Evolutionary conservation across 495 filamentous ascomycete species (phyloP), one percentile per base, ranked within the genome.

Genomic region (Annulohypoxylon moriforme): DNA sequence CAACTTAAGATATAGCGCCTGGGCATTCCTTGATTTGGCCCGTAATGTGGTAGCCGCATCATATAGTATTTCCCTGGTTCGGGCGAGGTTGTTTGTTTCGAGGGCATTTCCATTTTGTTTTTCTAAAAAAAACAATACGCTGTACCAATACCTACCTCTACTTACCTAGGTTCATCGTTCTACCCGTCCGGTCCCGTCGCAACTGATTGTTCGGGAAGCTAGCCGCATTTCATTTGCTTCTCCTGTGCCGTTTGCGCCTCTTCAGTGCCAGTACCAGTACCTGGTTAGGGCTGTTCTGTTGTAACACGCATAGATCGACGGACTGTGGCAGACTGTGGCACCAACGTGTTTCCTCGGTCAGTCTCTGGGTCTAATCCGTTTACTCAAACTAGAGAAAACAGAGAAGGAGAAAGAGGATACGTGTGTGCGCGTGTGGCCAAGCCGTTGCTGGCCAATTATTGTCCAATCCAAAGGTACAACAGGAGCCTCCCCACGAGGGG

Each of bases 341-440:
- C 66, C 62, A 73, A 53, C 66, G 69, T 65, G 62, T 61, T 31
- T 60, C 42, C 64, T 74, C 64, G 68, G 74, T 60, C 63, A 64
- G 56, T 38, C 31, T 63, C 27, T 36, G 60, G 63, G 49, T 61
- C 60, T 49, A 78, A 64, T 60, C 69, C 61, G 64, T 69, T 55
- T 36, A 22, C 42, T 46, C 61, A 60, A 68, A 61, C 3, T 31
- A 31, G 27, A 49, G 11, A 38, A 42, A 42, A 40, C 13, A 16
- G 18, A 42, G 11, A 25, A 46, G 40, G 47, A 55, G 42, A 33
- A 58, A 53, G 33, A 40, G 64, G 22, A 44, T 25, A 24, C 13
- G 31, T 60, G 64, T 52, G 57, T 34, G 55, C 27, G 50, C n/a
- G 64, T 60, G 57, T 64, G 61, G 56, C 65, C 34, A 50, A 69